Evolutionary conservation across 106 monocot genomes (phyloP).

Genomic region (Acanthochlamys bracteata): DNA sequence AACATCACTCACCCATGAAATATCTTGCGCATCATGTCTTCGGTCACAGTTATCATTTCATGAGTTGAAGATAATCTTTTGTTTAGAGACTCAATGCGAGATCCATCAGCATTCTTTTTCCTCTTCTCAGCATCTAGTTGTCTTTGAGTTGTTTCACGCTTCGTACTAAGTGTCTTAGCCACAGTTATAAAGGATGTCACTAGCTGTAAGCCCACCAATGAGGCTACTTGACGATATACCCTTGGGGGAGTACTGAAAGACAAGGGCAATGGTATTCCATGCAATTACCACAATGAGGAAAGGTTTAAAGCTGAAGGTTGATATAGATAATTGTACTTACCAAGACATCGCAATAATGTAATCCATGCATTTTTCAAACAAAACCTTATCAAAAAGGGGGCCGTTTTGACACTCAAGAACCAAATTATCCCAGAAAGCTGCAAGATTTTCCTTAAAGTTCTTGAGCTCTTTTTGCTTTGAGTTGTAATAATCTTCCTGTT

Average conservation of each 20-base stretch:
- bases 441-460: conserved; percentile 85
- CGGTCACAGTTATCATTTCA: conserved; percentile 65
- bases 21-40: conserved; percentile 96
- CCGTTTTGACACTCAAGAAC: conserved; percentile 96
- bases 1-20: conserved; percentile 66
- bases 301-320: neutral
- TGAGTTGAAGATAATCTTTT: conserved; percentile 76
- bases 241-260: conserved; percentile 82
- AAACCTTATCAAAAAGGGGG: conserved; percentile 77
- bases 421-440: conserved; percentile 71
- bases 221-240: conserved; percentile 87
- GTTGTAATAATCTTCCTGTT: conserved; percentile 67
- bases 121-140: conserved; percentile 97
- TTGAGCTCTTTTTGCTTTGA: conserved; percentile 84
- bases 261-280: neutral
- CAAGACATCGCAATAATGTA: conserved; percentile 93
- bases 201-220: conserved; percentile 84
- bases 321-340: conserved; percentile 20
- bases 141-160: conserved; percentile 97
- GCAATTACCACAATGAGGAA: neutral
- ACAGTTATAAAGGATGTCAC: conserved; percentile 86
- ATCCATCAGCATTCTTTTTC: conserved; percentile 71
- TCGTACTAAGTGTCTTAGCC: conserved; percentile 70
- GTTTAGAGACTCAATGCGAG: conserved; percentile 83
- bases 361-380: conserved; percentile 90